phyloP scores from a whole-genome alignment of 1,284 basidiomycete genomes.

The Polyporus tsugae region DNA sequence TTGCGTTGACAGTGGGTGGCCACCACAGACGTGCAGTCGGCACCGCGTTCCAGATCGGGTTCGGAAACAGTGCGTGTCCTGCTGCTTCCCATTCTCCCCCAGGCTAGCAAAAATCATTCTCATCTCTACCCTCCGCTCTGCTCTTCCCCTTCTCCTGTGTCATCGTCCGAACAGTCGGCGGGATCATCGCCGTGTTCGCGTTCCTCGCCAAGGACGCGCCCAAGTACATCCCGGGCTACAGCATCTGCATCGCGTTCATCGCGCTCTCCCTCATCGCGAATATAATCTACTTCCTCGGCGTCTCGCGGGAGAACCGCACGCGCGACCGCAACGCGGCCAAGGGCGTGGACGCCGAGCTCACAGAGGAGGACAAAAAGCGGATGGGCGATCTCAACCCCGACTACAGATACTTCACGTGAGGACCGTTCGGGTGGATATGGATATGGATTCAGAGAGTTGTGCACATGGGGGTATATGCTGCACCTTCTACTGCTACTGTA shows the following conservation, averaged over 20 bases:
- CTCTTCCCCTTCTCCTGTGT: background rate
- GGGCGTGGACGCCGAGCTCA: constrained; percentile 30
- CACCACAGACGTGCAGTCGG: constrained; percentile 40
- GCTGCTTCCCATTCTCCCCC: background rate
- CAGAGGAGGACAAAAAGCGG: constrained; percentile 40
- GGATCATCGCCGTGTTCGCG: constrained; percentile 42
- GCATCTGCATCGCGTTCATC: constrained; percentile 41
- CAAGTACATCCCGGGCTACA: constrained; percentile 41
- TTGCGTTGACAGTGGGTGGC: constrained; percentile 36
- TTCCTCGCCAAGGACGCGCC: constrained; percentile 44
- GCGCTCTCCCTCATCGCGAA: constrained; percentile 38
- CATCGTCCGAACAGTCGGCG: constrained; percentile 36
- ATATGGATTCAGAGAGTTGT: background rate
- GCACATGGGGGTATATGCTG: background rate
- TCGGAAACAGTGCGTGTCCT: constrained; percentile 39
- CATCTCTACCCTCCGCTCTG: background rate
- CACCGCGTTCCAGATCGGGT: constrained; percentile 42
- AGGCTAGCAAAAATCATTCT: background rate
- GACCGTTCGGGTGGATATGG: background rate
- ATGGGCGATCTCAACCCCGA: constrained; percentile 36
- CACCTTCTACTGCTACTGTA: background rate
- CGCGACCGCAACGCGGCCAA: constrained; percentile 33
- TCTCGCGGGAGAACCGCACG: constrained; percentile 38
- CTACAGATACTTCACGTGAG: constrained; percentile 31
- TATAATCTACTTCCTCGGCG: constrained; percentile 37